Percentiles rank a stretch among this genome's conserved stretches.
Evolutionary conservation across 2,329 filamentous ascomycete species (phyloP).

Genomic region (Colletotrichum sp.): DNA sequence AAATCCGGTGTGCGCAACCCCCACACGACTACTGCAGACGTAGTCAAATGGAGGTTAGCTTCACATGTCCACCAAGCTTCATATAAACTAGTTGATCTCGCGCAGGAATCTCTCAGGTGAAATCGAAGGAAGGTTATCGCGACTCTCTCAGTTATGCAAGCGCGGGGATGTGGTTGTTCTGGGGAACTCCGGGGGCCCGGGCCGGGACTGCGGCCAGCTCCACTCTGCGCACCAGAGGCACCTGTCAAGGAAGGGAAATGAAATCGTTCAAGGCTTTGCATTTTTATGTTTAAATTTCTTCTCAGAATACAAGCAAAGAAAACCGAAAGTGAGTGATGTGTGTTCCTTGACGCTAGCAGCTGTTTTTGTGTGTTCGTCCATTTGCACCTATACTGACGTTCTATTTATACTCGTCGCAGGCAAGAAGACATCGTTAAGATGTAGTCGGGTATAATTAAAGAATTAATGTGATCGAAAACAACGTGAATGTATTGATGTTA

Average conservation of each 20-base stretch:
- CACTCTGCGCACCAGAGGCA: neutral
- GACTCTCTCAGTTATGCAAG: neutral
- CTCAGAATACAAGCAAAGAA: too few species aligned
- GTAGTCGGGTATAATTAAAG: rapidly evolving
- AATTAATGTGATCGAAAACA: neutral
- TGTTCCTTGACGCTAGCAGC: too few species aligned
- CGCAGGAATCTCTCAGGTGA: neutral
- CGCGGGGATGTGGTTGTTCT: neutral
- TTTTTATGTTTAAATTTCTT: too few species aligned
- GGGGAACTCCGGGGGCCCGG: neutral
- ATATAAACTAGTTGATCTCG: rapidly evolving
- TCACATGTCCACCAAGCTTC: neutral
- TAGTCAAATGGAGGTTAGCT: neutral
- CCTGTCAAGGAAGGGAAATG: too few species aligned
- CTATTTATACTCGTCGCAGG: too few species aligned
- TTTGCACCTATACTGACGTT: too few species aligned
- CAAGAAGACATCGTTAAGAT: too few species aligned
- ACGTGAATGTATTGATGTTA: neutral
- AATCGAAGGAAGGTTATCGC: neutral
- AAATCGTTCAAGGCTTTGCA: too few species aligned
- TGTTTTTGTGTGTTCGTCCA: too few species aligned
- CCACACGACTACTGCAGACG: neutral
- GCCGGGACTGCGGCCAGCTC: neutral
- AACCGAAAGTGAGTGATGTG: too few species aligned
- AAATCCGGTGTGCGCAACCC: neutral